Conservation (phyloP, 2,329 filamentous ascomycete genomes). For the Sphaceloma murrayae region DNA sequence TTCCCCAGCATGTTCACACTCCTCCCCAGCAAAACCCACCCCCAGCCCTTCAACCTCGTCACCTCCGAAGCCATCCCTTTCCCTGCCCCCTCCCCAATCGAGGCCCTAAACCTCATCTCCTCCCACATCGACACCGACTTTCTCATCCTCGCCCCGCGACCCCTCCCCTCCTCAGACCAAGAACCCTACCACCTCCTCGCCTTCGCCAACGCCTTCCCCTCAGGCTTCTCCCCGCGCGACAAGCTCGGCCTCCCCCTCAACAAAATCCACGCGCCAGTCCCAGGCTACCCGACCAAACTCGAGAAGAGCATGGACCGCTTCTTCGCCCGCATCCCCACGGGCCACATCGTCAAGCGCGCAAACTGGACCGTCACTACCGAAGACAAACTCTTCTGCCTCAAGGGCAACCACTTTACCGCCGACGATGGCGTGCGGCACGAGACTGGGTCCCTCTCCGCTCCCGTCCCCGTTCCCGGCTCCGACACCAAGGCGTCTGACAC, state of each 20-base stretch:
- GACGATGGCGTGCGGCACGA: slow-evolving; percentile 24
- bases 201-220: slow-evolving; percentile 48
- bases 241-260: slow-evolving; percentile 46
- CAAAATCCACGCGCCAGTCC: slow-evolving; percentile 51
- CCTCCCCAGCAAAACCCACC: slow-evolving; percentile 26
- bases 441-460: too few species aligned
- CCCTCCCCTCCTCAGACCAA: slow-evolving; percentile 20
- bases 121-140: slow-evolving; percentile 51
- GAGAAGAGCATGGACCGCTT: slow-evolving; percentile 53
- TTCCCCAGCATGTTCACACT: slow-evolving; percentile 42
- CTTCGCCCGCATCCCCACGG: slow-evolving; percentile 46
- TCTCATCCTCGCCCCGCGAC: slow-evolving; percentile 39
- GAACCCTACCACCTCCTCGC: slow-evolving; percentile 46
- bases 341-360: slow-evolving; percentile 45
- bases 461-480: too few species aligned
- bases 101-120: slow-evolving; percentile 24
- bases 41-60: slow-evolving; percentile 20
- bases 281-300: slow-evolving; percentile 47
- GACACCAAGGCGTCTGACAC: too few species aligned
- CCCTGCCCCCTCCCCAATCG: slow-evolving; percentile 39
- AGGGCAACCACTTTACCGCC: slow-evolving; percentile 37
- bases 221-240: slow-evolving; percentile 47
- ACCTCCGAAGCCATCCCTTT: slow-evolving; percentile 22
- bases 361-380: slow-evolving; percentile 46
- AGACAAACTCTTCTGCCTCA: slow-evolving; percentile 33